These are phyloP conservation scores for Pseudocercospora musae DNA, from an alignment of 2,329 filamentous ascomycete genomes.

Conservation along the genomic window DNA sequence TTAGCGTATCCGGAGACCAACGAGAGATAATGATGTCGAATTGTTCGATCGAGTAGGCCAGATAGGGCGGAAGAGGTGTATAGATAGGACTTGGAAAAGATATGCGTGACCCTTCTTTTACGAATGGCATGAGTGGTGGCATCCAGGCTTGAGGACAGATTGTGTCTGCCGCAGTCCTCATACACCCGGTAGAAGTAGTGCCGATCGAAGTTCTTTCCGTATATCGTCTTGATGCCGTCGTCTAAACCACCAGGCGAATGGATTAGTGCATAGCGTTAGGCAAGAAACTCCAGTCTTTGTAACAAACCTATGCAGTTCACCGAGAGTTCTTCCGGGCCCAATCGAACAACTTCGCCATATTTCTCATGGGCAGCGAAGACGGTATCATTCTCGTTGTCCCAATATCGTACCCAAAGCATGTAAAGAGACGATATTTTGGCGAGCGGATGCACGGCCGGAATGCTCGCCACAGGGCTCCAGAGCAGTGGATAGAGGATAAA, in stretches of 20 bases:
- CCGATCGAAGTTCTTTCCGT: not conserved
- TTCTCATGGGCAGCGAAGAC: not conserved
- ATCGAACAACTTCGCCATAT: not conserved
- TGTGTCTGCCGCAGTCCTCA: slow-evolving; percentile 3
- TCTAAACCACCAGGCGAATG: not conserved
- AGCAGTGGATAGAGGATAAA: not conserved
- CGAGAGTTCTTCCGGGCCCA: not conserved
- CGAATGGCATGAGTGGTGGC: not conserved
- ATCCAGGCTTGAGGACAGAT: slow-evolving; percentile 1
- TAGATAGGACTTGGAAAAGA: slow-evolving; percentile 3
- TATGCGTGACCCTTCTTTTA: not conserved
- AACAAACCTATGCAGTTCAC: not conserved
- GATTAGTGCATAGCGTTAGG: too few species aligned
- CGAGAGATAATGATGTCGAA: not conserved
- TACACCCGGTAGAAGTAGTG: not conserved
- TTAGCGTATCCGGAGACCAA: not conserved
- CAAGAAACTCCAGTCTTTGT: too few species aligned
- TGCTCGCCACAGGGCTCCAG: not conserved
- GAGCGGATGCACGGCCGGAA: not conserved
- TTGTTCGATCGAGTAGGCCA: not conserved
- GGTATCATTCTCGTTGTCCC: not conserved
- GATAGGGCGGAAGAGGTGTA: not conserved
- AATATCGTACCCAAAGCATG: not conserved
- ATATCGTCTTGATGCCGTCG: slow-evolving; percentile 1
- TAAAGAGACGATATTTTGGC: not conserved